Evolutionary conservation across 2,329 filamentous ascomycete genomes (phyloP), one percentile per base, ranked within the genome.

Genomic region (Stagonosporopsis vannaccii): DNA sequence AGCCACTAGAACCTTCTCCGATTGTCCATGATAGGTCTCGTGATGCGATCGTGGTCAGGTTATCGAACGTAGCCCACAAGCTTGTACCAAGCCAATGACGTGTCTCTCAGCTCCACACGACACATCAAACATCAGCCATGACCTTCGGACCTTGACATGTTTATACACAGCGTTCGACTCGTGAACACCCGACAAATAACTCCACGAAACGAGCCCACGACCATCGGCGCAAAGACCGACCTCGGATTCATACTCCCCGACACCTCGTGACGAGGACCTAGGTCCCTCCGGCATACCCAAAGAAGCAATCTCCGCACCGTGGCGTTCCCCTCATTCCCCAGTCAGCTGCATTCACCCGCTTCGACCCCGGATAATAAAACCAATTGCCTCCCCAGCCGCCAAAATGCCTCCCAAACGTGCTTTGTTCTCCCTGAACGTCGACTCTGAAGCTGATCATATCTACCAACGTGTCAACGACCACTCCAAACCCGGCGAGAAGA

Each of bases 391-490:
- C 37, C 36, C 37, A 22, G 20, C 51, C 39, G 41, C 35, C 8
- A 60, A 37, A 56, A 69, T 67, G 66, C 56, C 66, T 26, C 66
- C 68, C 9, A 74, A 73, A 47, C 70, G 72, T 56, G 67, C 70
- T 4, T 51, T 78, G 50, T 71, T 78, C 60, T 73, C 72, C 0
- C 72, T 78, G 12, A 77, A 75, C 48, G 64, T 79, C 56, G 70
- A 76, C 52, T 77, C 75, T 19, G 69, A 78, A 63, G 66, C 73
- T 22, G 71, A 77, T 28, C 71, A 76, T 59, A 65, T 78, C 17
- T 71, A 72, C 62, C 70, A 76, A 39, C 73, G 73, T 54, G 66
- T 77, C 51, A 63, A 71, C 37, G 63, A 77, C 57, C 71, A 76
- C 36, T 74, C 66, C 33, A 74, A 68, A 40, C 60, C 63, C 37